These are phyloP conservation scores for Tricholoma matsutake DNA, from an alignment of 768 basidiomycete genomes.

Conservation along the genomic window DNA sequence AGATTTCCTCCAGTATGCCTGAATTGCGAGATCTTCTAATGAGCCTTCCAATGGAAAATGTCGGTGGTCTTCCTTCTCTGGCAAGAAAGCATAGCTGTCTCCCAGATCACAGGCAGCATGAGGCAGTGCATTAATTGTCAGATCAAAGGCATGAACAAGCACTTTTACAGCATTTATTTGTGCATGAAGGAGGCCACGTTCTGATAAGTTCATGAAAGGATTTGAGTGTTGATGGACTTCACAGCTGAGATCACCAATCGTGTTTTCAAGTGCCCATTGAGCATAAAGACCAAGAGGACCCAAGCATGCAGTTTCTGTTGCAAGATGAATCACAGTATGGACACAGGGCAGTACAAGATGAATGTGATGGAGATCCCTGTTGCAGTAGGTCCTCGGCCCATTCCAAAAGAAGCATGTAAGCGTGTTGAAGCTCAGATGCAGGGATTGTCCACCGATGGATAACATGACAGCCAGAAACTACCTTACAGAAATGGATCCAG, in stretches of 20 bases:
- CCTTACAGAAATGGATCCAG: background rate
- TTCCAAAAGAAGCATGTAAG: background rate
- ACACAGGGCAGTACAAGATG: background rate
- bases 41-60: background rate
- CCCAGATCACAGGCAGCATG: background rate
- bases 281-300: slow-evolving; percentile 20
- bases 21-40: background rate
- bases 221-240: slow-evolving; percentile 14
- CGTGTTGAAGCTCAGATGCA: background rate
- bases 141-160: background rate
- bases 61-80: background rate
- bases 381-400: background rate
- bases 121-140: background rate
- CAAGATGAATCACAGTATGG: background rate
- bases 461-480: background rate
- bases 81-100: background rate
- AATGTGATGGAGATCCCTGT: background rate
- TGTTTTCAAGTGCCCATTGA: slow-evolving; percentile 15
- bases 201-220: slow-evolving; percentile 14
- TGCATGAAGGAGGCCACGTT: background rate
- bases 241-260: slow-evolving; percentile 5
- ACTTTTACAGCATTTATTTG: background rate
- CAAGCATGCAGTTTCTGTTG: background rate
- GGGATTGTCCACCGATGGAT: background rate
- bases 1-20: no score